A percentile compares a stretch with the other conserved stretches of the same genome.
phyloP scores from a whole-genome alignment of 1,284 basidiomycete species.

The Bondarzewia mesenterica region DNA sequence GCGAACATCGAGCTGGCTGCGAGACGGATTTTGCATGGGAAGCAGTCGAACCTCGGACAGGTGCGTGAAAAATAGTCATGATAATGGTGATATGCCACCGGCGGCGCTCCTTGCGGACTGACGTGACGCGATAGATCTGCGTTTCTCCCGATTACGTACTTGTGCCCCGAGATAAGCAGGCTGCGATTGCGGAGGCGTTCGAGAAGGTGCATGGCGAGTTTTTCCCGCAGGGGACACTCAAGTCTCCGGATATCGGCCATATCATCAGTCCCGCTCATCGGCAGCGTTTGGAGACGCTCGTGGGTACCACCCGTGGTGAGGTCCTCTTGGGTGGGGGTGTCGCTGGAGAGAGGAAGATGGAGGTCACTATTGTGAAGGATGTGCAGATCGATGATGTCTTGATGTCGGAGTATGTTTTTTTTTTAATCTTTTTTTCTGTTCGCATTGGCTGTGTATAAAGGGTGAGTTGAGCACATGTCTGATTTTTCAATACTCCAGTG shows the following conservation, averaged over 20 bases:
- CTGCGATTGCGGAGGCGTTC: slow-evolving; percentile 31
- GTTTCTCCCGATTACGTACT: slow-evolving; percentile 47
- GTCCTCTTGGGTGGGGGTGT: slow-evolving; percentile 34
- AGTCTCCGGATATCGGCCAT: slow-evolving; percentile 22
- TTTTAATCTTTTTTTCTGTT: background rate
- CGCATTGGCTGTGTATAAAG: too few species aligned
- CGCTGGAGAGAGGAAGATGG: slow-evolving; percentile 25
- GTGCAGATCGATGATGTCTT: slow-evolving; percentile 29
- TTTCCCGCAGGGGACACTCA: slow-evolving; percentile 23
- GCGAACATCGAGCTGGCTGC: slow-evolving; percentile 21
- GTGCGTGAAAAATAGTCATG: slow-evolving; percentile 22
- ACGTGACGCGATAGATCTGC: slow-evolving; percentile 19
- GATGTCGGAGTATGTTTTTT: slow-evolving; percentile 28
- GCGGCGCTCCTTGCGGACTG: background rate
- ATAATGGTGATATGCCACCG: background rate
- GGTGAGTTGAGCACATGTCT: too few species aligned
- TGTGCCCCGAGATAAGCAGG: slow-evolving; percentile 28
- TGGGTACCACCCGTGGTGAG: slow-evolving; percentile 34
- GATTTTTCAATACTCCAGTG: too few species aligned
- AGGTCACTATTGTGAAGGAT: slow-evolving; percentile 25
- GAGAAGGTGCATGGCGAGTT: slow-evolving; percentile 21
- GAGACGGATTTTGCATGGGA: slow-evolving; percentile 37
- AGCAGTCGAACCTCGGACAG: slow-evolving; percentile 34
- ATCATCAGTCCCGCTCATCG: slow-evolving; percentile 33
- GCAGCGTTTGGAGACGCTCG: slow-evolving; percentile 28